phyloP scores from a whole-genome alignment of 768 basidiomycete species.

The Dacryopinax primogenitus region DNA sequence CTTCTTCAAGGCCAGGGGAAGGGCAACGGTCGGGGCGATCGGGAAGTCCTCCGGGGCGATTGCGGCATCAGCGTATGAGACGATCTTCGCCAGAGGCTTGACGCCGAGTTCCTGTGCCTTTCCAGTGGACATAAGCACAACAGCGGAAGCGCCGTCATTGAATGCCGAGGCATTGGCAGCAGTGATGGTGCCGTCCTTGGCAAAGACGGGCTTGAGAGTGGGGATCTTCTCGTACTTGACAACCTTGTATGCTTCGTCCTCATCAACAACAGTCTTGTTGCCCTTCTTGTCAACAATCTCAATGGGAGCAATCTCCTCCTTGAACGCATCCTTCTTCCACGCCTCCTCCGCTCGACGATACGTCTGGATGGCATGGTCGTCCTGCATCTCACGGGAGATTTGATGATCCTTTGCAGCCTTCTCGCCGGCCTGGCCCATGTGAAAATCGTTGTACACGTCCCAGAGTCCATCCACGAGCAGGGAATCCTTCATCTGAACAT shows the following conservation, averaged over 20 bases:
- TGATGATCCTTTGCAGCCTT: constrained; percentile 62
- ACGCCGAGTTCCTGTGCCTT: constrained; percentile 84
- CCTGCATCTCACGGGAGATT: constrained; percentile 78
- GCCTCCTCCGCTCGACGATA: constrained; percentile 87
- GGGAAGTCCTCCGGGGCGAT: constrained; percentile 97
- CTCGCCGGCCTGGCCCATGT: constrained; percentile 98
- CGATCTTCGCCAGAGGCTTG: constrained; percentile 83
- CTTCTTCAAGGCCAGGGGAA: constrained; percentile 75
- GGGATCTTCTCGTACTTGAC: constrained; percentile 92
- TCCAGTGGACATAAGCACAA: constrained; percentile 87
- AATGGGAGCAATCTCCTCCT: constrained; percentile 78
- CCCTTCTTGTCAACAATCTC: constrained; percentile 90
- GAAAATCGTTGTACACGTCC: constrained; percentile 95
- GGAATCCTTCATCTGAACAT: constrained; percentile 76
- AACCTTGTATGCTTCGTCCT: constrained; percentile 98
- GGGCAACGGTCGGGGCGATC: constrained; percentile 77
- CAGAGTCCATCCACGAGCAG: constrained; percentile 86
- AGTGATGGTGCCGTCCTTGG: constrained; percentile 78
- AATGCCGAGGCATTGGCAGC: constrained; percentile 91
- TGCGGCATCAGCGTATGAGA: constrained; percentile 94
- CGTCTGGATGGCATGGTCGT: constrained; percentile 85
- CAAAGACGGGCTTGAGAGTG: constrained; percentile 76
- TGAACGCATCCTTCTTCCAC: constrained; percentile 76
- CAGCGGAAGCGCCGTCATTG: constrained; percentile 91
- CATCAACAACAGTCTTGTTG: constrained; percentile 63